Conservation (phyloP, 345 rosid species). For the Linum lewisii region DNA sequence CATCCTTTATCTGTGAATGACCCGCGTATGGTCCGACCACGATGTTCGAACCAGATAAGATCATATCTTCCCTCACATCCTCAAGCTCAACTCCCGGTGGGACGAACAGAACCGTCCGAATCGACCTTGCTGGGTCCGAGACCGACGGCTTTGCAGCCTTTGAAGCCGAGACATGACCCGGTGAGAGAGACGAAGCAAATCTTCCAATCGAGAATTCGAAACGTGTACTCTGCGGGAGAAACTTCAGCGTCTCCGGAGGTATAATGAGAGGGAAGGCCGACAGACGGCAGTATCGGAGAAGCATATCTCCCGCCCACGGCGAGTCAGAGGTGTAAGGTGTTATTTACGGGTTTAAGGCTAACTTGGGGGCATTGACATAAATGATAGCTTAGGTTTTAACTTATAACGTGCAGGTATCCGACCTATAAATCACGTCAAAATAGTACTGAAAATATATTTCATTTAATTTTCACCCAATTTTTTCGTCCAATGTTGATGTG, state of each 20-base stretch:
- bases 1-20: constrained; percentile 79
- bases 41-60: constrained; percentile 81
- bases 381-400: too few relatives aligned
- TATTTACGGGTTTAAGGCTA: too few relatives aligned
- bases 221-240: neutral
- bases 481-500: too few relatives aligned
- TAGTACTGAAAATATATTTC: too few relatives aligned
- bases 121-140: neutral
- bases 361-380: too few relatives aligned
- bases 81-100: constrained; percentile 80
- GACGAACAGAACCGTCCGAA: constrained; percentile 26
- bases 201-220: neutral
- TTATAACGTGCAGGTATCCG: too few relatives aligned
- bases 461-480: too few relatives aligned
- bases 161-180: neutral
- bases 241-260: neutral
- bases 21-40: constrained; percentile 86
- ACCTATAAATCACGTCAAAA: too few relatives aligned
- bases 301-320: neutral
- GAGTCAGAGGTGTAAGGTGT: too few relatives aligned
- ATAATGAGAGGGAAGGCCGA: neutral
- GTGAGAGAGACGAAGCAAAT: neutral
- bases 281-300: neutral
- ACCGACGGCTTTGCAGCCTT: neutral
- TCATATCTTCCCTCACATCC: constrained; percentile 57